phyloP scores from a whole-genome alignment of 129 eudicot species.

The Flaveria brownii region DNA sequence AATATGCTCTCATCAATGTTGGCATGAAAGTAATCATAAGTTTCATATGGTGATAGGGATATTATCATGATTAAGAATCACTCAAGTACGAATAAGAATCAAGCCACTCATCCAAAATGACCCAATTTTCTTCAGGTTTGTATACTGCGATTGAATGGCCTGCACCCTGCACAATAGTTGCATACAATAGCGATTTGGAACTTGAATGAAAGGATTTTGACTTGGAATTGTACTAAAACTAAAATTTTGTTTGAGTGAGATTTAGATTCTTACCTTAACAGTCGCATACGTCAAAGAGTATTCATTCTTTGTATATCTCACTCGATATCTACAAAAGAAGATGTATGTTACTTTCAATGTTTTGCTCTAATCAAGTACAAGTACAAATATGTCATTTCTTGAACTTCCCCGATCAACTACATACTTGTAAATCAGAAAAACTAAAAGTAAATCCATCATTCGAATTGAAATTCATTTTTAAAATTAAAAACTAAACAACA shows the following conservation, averaged over 20 bases:
- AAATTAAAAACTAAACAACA: background rate
- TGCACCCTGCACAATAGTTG: constrained; percentile 24
- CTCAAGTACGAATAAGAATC: background rate
- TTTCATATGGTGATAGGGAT: background rate
- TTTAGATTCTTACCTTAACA: constrained; percentile 16
- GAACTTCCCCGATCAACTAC: no score
- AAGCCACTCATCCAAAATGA: constrained; percentile 26
- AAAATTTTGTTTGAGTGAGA: background rate
- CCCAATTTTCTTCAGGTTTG: constrained; percentile 24
- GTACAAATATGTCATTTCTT: no score
- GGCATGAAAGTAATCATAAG: no score
- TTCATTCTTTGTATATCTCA: background rate
- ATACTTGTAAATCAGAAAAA: background rate
- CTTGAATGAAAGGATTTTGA: background rate
- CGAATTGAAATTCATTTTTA: background rate
- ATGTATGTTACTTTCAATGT: background rate
- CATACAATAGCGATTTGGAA: background rate
- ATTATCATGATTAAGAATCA: constrained; percentile 3
- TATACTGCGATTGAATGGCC: constrained; percentile 18
- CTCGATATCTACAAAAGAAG: constrained; percentile 17
- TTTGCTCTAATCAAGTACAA: background rate
- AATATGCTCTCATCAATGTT: background rate
- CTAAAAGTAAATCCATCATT: background rate
- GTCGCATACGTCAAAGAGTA: constrained; percentile 25
- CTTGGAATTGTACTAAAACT: background rate